Evolutionary conservation across 495 filamentous ascomycete genomes (phyloP).

Genomic region (Penicillium angulare): DNA sequence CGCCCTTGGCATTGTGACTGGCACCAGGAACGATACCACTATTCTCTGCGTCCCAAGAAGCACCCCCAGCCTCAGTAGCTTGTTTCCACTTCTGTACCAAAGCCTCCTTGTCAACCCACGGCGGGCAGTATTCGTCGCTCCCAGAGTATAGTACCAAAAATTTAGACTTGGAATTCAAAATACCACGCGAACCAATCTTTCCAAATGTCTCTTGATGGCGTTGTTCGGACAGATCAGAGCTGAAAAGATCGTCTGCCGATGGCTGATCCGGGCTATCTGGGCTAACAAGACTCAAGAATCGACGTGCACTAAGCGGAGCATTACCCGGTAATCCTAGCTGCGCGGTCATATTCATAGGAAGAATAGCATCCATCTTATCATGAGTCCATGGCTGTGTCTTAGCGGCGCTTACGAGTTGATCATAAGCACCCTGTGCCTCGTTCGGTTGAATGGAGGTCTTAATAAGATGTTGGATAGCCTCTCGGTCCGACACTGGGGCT

Average conservation of each 20-base stretch:
- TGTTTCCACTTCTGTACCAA: slow-evolving; percentile 64
- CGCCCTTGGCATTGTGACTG: slow-evolving; percentile 57
- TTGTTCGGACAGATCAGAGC: slow-evolving; percentile 66
- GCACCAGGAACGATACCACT: slow-evolving; percentile 61
- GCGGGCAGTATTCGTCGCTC: slow-evolving; percentile 68
- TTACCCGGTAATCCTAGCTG: slow-evolving; percentile 45
- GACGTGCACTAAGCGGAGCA: slow-evolving; percentile 51
- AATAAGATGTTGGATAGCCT: slow-evolving; percentile 48
- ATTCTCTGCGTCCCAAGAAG: slow-evolving; percentile 50
- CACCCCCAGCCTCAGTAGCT: slow-evolving; percentile 53
- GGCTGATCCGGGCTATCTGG: slow-evolving; percentile 49
- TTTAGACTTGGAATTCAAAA: slow-evolving; percentile 43
- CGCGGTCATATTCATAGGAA: slow-evolving; percentile 53
- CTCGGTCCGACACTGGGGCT: slow-evolving; percentile 76
- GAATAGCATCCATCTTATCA: slow-evolving; percentile 54
- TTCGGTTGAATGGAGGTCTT: slow-evolving; percentile 15
- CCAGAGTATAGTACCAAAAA: slow-evolving; percentile 63
- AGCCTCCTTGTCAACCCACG: slow-evolving; percentile 57
- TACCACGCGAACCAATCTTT: slow-evolving; percentile 47
- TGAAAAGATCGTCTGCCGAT: slow-evolving; percentile 88
- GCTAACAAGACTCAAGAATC: slow-evolving; percentile 67
- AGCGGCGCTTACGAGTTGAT: slow-evolving; percentile 52
- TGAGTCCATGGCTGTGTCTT: slow-evolving; percentile 33
- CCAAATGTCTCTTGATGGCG: slow-evolving; percentile 65
- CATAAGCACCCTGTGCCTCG: slow-evolving; percentile 41